A percentile compares a stretch with the other conserved stretches of the same genome.
Evolutionary conservation across 495 filamentous ascomycete genomes (phyloP).

Genomic region (Aspergillus sparsus): DNA sequence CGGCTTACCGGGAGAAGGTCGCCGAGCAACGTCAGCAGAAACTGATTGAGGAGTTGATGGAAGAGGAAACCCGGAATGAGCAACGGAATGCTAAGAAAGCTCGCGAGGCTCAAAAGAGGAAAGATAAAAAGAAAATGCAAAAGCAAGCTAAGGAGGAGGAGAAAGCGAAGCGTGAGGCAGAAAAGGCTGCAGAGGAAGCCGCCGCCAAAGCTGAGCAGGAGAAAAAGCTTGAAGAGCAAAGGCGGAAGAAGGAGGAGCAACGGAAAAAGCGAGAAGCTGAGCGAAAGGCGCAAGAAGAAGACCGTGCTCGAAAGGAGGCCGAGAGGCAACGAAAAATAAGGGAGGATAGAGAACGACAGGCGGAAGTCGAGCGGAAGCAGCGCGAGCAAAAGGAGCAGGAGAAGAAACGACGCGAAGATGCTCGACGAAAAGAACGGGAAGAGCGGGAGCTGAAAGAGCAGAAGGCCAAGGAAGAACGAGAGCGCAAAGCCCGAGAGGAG

Average conservation of each 20-base stretch:
- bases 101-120: slow-evolving; percentile 88
- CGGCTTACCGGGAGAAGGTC: slow-evolving; percentile 96
- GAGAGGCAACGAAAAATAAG: slow-evolving; percentile 75
- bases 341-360: slow-evolving; percentile 81
- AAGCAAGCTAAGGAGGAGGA: slow-evolving; percentile 88
- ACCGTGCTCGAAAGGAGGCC: slow-evolving; percentile 73
- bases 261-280: slow-evolving; percentile 91
- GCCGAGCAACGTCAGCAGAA: slow-evolving; percentile 87
- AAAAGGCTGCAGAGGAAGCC: slow-evolving; percentile 89
- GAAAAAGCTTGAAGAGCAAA: slow-evolving; percentile 77
- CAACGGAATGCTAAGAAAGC: slow-evolving; percentile 90
- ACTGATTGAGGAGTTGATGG: slow-evolving; percentile 86
- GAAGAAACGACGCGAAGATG: slow-evolving; percentile 65
- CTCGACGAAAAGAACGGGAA: slow-evolving; percentile 63
- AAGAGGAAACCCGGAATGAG: slow-evolving; percentile 71
- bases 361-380: slow-evolving; percentile 70
- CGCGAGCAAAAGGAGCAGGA: slow-evolving; percentile 73
- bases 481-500: slow-evolving; percentile 67
- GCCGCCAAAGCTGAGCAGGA: slow-evolving; percentile 73
- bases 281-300: slow-evolving; percentile 85
- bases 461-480: slow-evolving; percentile 64
- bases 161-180: slow-evolving; percentile 78
- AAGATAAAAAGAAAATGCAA: slow-evolving; percentile 83
- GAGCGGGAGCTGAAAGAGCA: slow-evolving; percentile 76
- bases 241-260: slow-evolving; percentile 80